Evolutionary conservation across 768 basidiomycete species (phyloP).

Genomic region (Asterophora lycoperdoides): DNA sequence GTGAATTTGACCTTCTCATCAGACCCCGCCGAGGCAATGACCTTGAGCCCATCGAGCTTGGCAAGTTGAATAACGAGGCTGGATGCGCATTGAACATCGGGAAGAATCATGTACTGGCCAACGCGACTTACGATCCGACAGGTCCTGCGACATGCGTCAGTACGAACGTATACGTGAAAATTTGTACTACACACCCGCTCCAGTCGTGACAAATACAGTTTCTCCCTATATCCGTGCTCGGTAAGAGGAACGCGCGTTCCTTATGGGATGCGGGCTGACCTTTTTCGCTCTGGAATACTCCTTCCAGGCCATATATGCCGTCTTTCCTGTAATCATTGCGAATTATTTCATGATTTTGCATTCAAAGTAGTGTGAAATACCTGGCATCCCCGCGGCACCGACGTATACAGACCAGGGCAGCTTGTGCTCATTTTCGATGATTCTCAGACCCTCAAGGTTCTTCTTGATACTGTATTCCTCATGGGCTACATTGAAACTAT

Average conservation of each 20-base stretch:
- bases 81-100: not conserved
- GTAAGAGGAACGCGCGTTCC: not conserved
- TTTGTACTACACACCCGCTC: conserved; percentile 26
- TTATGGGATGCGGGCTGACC: conserved; percentile 16
- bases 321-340: conserved; percentile 24
- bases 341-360: not conserved
- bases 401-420: conserved; percentile 47
- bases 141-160: conserved; percentile 23
- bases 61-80: conserved; percentile 50
- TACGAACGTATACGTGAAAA: not conserved
- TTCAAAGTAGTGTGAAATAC: conserved; percentile 24
- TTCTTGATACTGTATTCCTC: conserved; percentile 35
- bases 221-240: conserved; percentile 28
- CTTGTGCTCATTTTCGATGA: conserved; percentile 38
- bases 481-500: conserved; percentile 24
- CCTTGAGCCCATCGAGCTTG: conserved; percentile 51
- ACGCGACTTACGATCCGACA: conserved; percentile 29
- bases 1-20: conserved; percentile 70
- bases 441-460: conserved; percentile 15
- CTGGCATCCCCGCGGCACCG: conserved; percentile 53
- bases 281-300: conserved; percentile 35
- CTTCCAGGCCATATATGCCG: conserved; percentile 38
- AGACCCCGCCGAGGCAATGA: conserved; percentile 67
- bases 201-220: conserved; percentile 37
- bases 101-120: not conserved